Conservation (phyloP, 805 yeast genomes). For the Suhomyces prunicola region DNA sequence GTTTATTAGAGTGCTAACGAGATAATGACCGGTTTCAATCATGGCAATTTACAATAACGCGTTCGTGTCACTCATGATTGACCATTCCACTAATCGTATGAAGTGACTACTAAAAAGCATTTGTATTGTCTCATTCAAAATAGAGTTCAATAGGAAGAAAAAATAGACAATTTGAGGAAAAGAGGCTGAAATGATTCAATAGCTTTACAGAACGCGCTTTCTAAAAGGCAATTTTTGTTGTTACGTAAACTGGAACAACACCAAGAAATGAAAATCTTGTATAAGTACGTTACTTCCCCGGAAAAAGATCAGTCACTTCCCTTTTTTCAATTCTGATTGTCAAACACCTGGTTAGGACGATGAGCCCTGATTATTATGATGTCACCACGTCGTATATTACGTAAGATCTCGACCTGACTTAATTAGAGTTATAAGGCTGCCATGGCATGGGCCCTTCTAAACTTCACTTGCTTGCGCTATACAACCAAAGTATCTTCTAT, state of each 20-base stretch:
- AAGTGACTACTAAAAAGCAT: background rate
- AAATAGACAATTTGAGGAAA: background rate
- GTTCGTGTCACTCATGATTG: background rate
- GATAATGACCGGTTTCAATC: background rate
- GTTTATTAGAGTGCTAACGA: background rate
- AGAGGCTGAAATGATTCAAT: background rate
- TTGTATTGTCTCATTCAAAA: background rate
- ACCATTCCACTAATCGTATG: background rate
- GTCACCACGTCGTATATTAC: background rate
- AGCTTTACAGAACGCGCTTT: background rate
- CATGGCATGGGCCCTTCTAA: background rate
- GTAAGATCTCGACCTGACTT: background rate
- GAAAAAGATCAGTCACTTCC: background rate
- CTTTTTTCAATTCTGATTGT: background rate
- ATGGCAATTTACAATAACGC: background rate
- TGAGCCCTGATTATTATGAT: background rate
- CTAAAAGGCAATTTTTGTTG: background rate
- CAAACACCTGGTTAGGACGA: background rate
- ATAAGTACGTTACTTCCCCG: background rate
- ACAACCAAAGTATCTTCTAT: background rate
- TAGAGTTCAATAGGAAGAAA: background rate
- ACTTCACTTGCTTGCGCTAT: background rate
- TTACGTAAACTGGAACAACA: background rate
- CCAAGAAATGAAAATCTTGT: background rate
- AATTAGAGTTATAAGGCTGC: background rate